Base-by-base conservation (phyloP, 768 basidiomycete species). In the Tricholoma furcatifolium region DNA sequence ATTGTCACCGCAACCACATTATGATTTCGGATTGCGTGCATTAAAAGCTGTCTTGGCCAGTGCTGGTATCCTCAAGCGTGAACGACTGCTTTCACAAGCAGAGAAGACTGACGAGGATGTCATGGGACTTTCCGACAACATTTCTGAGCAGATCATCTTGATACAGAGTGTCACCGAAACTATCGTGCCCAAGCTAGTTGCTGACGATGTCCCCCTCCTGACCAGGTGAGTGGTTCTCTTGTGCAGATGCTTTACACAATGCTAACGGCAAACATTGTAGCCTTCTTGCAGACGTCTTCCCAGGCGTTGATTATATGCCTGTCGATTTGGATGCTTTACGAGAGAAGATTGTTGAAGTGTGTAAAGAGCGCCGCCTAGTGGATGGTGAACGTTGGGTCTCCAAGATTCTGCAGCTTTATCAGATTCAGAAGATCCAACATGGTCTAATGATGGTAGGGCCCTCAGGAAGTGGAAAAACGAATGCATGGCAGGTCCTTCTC, bases 391-490 rank as follows among this genome's bases (percentile, higher is more conserved):
- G 82, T 31, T 99, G 97, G 96, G 79, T 94, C 47, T 81, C 85
- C 61, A 99, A 99, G 76, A 96, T 98, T 53, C 78, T 99, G 12
- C 97, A 99, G 66, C 80, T 99, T 4, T 98, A 98, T 69, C 97
- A 98, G 68, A 98, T 99, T 54, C 97, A 99, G 73, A 98, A 94
- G 74, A 99, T 98, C 57, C 96, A 98, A 61, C 97, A 99, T 69
- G 97, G 97, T 70, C 77, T 99, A 38, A 98, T 99, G 97, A 97
- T 99, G 93, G 97, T 99, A 24, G 96, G 97, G 1, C 88, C 97
- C 1, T 98, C 97, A 10, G 97, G 96, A 23, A 93, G 83, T 43
- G 97, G 97, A 27, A 99, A 99, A 72, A 96, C 91, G 1, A 91
- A 94, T 59, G 95, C 97, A 0, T 98, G 97, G 97, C 88, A 88